Evolutionary conservation across 1,284 basidiomycete species (phyloP).

Genomic region (Boletus semigastroideus): DNA sequence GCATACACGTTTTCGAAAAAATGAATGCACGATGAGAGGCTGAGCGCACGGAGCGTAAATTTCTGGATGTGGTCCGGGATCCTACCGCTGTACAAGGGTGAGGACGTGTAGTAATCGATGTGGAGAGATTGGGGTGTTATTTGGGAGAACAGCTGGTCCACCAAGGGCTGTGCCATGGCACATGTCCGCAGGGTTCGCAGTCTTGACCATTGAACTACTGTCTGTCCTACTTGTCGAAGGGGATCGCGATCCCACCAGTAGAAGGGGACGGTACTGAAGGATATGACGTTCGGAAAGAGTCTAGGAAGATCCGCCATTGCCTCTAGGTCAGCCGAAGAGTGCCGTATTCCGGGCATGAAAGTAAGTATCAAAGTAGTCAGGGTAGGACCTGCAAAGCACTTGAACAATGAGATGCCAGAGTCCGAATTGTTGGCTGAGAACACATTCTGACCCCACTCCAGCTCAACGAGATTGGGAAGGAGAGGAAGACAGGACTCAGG

Average conservation of each 20-base stretch:
- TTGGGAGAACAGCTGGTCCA: conserved; percentile 8
- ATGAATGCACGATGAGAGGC: conserved; percentile 1
- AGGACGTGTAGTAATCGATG: conserved; percentile 4
- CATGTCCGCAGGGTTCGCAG: conserved; percentile 5
- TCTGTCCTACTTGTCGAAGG: conserved; percentile 6
- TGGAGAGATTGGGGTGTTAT: conserved; percentile 3
- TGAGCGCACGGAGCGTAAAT: conserved; percentile 1
- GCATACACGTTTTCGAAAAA: conserved; percentile 7
- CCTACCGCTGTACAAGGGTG: conserved; percentile 3
- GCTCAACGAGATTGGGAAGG: conserved; percentile 11
- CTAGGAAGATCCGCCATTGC: conserved; percentile 8
- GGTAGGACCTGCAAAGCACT: conserved; percentile 6
- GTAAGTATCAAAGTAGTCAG: conserved; percentile 11
- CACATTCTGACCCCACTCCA: conserved; percentile 11
- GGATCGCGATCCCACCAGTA: conserved; percentile 2
- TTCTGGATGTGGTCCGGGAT: conserved; percentile 7
- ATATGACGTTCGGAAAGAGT: conserved; percentile 18
- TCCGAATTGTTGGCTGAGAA: background rate
- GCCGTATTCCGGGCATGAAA: conserved; percentile 2
- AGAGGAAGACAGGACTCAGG: conserved; percentile 10
- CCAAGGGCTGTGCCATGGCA: conserved; percentile 8
- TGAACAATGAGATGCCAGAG: conserved; percentile 13
- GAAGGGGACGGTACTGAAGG: conserved; percentile 2
- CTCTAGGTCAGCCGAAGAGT: conserved; percentile 3
- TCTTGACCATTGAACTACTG: conserved; percentile 13